A percentile compares a stretch with the other conserved stretches of the same genome.
phyloP scores from a whole-genome alignment of 108 stramenopile species.

The Aurantiochytrium sp. region DNA sequence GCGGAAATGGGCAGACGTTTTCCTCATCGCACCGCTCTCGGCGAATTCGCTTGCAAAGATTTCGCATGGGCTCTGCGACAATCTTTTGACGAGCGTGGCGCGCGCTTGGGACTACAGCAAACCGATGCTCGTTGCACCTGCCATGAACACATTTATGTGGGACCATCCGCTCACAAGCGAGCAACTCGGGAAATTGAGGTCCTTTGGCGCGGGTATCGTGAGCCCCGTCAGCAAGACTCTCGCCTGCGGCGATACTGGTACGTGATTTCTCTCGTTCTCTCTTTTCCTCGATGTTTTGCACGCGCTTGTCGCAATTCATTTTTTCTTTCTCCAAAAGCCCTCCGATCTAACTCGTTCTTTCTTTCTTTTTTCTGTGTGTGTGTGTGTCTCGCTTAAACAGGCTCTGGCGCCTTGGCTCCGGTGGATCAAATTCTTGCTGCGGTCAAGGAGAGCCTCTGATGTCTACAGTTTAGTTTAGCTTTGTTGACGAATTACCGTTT shows the following conservation, averaged over 20 bases:
- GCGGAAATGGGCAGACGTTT: conserved; percentile 74
- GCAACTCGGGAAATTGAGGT: background rate
- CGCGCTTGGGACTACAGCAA: conserved; percentile 81
- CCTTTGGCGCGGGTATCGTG: conserved; percentile 1
- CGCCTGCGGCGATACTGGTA: conserved; percentile 77
- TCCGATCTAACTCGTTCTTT: too few species aligned
- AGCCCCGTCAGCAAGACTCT: conserved; percentile 57
- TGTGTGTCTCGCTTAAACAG: background rate
- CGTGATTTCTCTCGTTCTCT: background rate
- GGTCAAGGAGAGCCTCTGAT: too few species aligned
- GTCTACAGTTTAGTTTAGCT: too few species aligned
- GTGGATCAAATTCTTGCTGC: conserved; percentile 52
- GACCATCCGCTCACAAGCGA: conserved; percentile 66
- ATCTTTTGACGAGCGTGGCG: conserved; percentile 65
- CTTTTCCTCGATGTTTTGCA: background rate
- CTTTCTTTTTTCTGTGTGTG: too few species aligned
- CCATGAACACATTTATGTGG: conserved; percentile 93
- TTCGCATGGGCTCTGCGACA: conserved; percentile 73
- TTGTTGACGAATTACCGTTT: too few species aligned
- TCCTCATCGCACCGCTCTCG: conserved; percentile 67
- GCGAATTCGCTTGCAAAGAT: conserved; percentile 71
- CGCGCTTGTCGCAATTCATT: background rate
- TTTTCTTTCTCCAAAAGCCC: background rate
- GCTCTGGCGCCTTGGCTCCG: conserved; percentile 67
- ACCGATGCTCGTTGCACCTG: conserved; percentile 75